A percentile compares a stretch with the other conserved stretches of the same genome.
These are phyloP conservation scores for Salinomyces thailandicus DNA, from an alignment of 2,329 filamentous ascomycete species.

Conservation along the genomic window DNA sequence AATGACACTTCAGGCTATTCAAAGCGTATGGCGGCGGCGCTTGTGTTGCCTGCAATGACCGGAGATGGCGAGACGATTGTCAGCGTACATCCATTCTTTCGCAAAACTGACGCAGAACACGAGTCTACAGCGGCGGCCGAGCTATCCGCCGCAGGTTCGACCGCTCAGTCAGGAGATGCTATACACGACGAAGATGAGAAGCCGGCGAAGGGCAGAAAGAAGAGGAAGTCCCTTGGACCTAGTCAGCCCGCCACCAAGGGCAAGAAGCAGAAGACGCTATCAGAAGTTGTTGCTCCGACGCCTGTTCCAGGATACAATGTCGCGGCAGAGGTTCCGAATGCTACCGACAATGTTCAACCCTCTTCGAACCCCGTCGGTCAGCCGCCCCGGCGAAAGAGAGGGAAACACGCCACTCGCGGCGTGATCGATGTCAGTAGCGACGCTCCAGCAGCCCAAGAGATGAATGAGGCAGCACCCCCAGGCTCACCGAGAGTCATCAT, in stretches of 20 bases:
- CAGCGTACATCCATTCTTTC: conserved; percentile 27
- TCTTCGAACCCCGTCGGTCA: too few relatives aligned
- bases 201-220: conserved; percentile 10
- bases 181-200: background rate
- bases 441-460: too few relatives aligned
- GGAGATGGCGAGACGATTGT: conserved; percentile 15
- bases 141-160: background rate
- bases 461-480: conserved; percentile 11
- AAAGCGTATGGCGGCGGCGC: conserved; percentile 16
- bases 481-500: conserved; percentile 13
- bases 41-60: conserved; percentile 17
- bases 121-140: background rate
- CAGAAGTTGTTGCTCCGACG: conserved; percentile 16
- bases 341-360: too few relatives aligned
- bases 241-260: conserved; percentile 6
- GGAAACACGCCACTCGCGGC: too few relatives aligned
- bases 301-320: too few relatives aligned
- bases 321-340: too few relatives aligned
- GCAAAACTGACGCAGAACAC: conserved; percentile 10
- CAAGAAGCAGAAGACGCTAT: conserved; percentile 23
- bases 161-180: background rate
- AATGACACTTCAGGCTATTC: too few relatives aligned
- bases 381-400: too few relatives aligned
- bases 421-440: too few relatives aligned
- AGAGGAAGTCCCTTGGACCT: conserved; percentile 7